Evolutionary conservation across 2,329 filamentous ascomycete species (phyloP), one percentile per base, ranked within the genome.

Genomic region (Aquanectria penicillioides): DNA sequence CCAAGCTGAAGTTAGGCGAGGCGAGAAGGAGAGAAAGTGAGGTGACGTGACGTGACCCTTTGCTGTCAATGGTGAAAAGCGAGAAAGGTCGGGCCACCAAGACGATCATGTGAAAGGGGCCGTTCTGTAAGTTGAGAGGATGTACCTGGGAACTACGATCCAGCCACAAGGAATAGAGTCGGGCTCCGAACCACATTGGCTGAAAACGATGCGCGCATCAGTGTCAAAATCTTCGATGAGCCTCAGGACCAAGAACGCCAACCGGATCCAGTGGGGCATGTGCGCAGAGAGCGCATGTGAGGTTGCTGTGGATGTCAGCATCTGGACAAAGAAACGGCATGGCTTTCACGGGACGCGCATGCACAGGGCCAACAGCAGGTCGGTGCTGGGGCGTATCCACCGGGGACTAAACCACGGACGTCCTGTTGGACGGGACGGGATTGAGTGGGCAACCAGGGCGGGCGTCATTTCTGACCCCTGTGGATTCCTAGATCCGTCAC

Each of bases 361-460:
- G 41, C 41, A 41, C 57, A 51, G 52, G 65, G 63, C 65, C 65
- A 68, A 57, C 41, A 54, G 43, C 55, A 58, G 64, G 61, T 54
- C 60, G 63, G 46, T 67, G 62, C 59, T 53, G 59, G 54, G 25
- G 54, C 57, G 57, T 65, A 58, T 37, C 63, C 61, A 68, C 66
- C 43, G 29, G 36, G 44, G 56, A 50, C 44, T 63, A 49, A 55
- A 53, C 43, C 46, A 59, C 43, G 36, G 57, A 56, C 54, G 36
- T 57, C 53, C 31, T 49, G 55, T 54, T 59, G 49, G 41, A 44
- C 41, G 60, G 51, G 56, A 54, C 46, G 40, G 49, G 33, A 36
- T 46, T 48, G 40, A 46, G 49, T 47, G 51, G 33, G 38, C 20
- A 29, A 36, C 28, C 28, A 34, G 44, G 36, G 23, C 29, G 44